Percentiles rank a stretch among this genome's conserved stretches.
These are phyloP conservation scores for Hygrophorus russula DNA, from an alignment of 768 basidiomycete genomes.

Conservation along the genomic window DNA sequence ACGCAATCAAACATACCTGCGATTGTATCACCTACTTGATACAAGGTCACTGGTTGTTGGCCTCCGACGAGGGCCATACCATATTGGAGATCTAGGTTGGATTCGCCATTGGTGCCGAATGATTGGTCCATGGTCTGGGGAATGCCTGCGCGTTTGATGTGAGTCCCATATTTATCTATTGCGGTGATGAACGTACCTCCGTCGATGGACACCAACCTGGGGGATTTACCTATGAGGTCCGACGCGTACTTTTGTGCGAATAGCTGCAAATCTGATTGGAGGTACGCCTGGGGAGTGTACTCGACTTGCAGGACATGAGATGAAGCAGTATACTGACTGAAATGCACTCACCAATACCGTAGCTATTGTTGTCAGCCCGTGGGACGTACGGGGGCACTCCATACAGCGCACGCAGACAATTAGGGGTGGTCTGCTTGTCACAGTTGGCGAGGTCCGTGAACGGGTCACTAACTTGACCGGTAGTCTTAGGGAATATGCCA, in stretches of 20 bases:
- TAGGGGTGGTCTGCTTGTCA: slow-evolving; percentile 22
- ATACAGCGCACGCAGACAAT: slow-evolving; percentile 28
- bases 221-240: slow-evolving; percentile 20
- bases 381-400: slow-evolving; percentile 19
- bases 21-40: slow-evolving; percentile 32
- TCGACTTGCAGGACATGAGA: slow-evolving; percentile 24
- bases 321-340: not conserved
- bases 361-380: slow-evolving; percentile 21
- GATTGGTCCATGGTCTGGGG: slow-evolving; percentile 29
- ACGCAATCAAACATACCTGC: slow-evolving; percentile 19
- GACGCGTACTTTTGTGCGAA: slow-evolving; percentile 27
- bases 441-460: slow-evolving; percentile 18
- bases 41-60: slow-evolving; percentile 27
- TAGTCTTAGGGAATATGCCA: slow-evolving; percentile 16
- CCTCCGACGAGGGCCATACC: slow-evolving; percentile 35
- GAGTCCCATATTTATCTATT: not conserved
- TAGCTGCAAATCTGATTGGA: slow-evolving; percentile 32
- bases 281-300: slow-evolving; percentile 38
- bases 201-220: slow-evolving; percentile 26
- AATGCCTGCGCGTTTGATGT: slow-evolving; percentile 20
- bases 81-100: slow-evolving; percentile 47
- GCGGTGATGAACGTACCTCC: slow-evolving; percentile 24
- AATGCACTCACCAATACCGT: slow-evolving; percentile 21
- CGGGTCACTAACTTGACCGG: slow-evolving; percentile 11
- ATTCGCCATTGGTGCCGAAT: slow-evolving; percentile 41